These are phyloP conservation scores for Gentiana dahurica DNA, from an alignment of 257 asterid genomes.

Conservation along the genomic window DNA sequence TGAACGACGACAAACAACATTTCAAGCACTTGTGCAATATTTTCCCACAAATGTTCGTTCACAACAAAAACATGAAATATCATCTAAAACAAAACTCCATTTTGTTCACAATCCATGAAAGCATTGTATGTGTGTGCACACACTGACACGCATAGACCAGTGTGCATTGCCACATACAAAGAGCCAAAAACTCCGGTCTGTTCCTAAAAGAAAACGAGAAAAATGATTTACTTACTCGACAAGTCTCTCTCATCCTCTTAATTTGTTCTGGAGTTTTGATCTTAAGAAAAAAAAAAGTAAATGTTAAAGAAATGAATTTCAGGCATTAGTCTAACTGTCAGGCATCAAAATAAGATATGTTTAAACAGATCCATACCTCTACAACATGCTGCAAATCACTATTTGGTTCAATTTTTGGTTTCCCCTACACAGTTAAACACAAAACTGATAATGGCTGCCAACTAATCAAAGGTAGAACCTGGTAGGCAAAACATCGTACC, in stretches of 20 bases:
- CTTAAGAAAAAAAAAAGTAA: slow-evolving; percentile 26
- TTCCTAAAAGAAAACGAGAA: neutral
- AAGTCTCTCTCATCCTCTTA: slow-evolving; percentile 81
- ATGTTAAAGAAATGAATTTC: slow-evolving; percentile 4
- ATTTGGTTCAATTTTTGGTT: slow-evolving; percentile 81
- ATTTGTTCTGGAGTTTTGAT: slow-evolving; percentile 84
- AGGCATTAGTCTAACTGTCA: slow-evolving; percentile 9
- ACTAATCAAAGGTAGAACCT: neutral
- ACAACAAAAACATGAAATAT: neutral
- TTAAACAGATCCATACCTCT: slow-evolving; percentile 45
- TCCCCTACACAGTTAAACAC: slow-evolving; percentile 44
- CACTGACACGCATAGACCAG: too few species aligned
- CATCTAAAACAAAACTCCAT: neutral
- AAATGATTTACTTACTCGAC: slow-evolving; percentile 48
- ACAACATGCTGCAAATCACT: slow-evolving; percentile 87
- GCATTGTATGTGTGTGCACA: too few species aligned
- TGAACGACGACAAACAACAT: slow-evolving; percentile 17
- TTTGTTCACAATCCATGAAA: neutral
- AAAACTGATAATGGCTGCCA: neutral
- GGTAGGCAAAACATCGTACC: neutral
- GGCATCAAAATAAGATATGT: slow-evolving; percentile 5
- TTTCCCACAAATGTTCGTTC: neutral
- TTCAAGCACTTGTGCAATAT: slow-evolving; percentile 3
- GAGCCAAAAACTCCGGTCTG: too few species aligned
- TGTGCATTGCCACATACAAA: too few species aligned